Conservation (phyloP, 1,284 basidiomycete genomes). For the Boletus smithii region DNA sequence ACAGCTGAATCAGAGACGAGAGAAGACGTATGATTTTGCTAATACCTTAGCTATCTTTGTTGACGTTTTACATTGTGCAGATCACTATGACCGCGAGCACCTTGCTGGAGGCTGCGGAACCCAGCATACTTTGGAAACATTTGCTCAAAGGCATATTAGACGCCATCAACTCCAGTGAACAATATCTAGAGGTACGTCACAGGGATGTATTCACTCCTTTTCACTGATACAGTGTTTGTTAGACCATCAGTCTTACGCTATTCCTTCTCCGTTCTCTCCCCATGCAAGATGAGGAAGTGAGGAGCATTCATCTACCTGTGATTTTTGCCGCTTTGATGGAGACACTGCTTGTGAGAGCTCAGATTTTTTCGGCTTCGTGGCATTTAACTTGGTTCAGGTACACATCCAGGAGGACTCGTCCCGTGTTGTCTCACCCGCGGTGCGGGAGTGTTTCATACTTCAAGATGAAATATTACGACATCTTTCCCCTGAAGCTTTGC, state of each 20-base stretch:
- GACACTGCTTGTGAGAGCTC: slow-evolving; percentile 49
- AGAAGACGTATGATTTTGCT: slow-evolving; percentile 56
- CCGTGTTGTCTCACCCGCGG: slow-evolving; percentile 35
- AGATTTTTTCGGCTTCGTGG: slow-evolving; percentile 3
- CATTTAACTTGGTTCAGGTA: slow-evolving; percentile 34
- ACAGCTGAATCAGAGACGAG: slow-evolving; percentile 47
- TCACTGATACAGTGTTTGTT: slow-evolving; percentile 5
- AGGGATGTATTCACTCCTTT: background rate
- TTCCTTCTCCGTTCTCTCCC: slow-evolving; percentile 73
- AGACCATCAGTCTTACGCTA: slow-evolving; percentile 62
- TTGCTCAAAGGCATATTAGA: slow-evolving; percentile 56
- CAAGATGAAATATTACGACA: slow-evolving; percentile 52
- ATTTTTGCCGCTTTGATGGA: slow-evolving; percentile 68
- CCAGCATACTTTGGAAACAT: slow-evolving; percentile 81
- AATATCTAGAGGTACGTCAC: slow-evolving; percentile 44
- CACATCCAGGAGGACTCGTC: slow-evolving; percentile 37
- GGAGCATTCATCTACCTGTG: slow-evolving; percentile 76
- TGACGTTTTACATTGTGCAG: slow-evolving; percentile 38
- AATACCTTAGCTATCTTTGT: slow-evolving; percentile 3
- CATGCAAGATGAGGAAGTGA: slow-evolving; percentile 78
- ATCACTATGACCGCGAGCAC: slow-evolving; percentile 83
- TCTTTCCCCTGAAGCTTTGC: slow-evolving; percentile 49
- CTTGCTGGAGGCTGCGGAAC: slow-evolving; percentile 91
- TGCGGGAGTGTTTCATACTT: slow-evolving; percentile 48
- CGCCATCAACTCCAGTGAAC: slow-evolving; percentile 47